Base-by-base conservation (phyloP, 805 yeast genomes). In the Lipomyces orientalis region DNA sequence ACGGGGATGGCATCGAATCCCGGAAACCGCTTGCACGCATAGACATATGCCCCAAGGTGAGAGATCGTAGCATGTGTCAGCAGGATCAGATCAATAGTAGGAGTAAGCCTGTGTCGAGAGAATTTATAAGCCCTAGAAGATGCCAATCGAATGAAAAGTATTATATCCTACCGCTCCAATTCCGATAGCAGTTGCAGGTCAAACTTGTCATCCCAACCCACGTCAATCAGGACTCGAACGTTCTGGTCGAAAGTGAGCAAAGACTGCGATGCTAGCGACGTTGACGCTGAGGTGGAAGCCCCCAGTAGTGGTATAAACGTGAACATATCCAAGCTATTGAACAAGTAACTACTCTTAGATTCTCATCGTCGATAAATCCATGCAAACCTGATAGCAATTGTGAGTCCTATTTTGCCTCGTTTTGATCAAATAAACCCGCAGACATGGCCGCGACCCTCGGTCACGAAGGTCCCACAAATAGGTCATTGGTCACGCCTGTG, bases 1-100 rank as follows among this genome's bases (percentile, higher is more conserved):
- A 90, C 89, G 1, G 76, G 46, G 31, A 93, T 85, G 46, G 86
- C 81, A 1, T 88, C 81, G 31, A 91, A 78, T 61, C 80, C 82
- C 34, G 86, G 83, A 70, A 86, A 87, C 67, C 83, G 83, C 65
- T 82, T 78, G 71, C 91, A 86, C 33, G 95, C 72, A 54, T 87
- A 80, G 0, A 90, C 87, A 76, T 85, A 92, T 0, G 97, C 97
- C 31, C 98, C 95, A 1, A 91, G 73, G 75, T 88, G 93, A 59
- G 88, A 88, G 0, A 88, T 82, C 0, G 97, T 88, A 1, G 97
- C 88, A 72, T 95, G 98, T 1, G 98, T 92, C n/a, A 95, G 78
- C 1, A 95, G 77, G 1, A 95, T 85, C 25, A 90, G 77, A 73
- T 92, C 93, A 2, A 90, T 82, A 1, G 82, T 51, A 9, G 69